Base-by-base conservation (phyloP, 345 rosid species). In the Schrenkiella parvula region DNA sequence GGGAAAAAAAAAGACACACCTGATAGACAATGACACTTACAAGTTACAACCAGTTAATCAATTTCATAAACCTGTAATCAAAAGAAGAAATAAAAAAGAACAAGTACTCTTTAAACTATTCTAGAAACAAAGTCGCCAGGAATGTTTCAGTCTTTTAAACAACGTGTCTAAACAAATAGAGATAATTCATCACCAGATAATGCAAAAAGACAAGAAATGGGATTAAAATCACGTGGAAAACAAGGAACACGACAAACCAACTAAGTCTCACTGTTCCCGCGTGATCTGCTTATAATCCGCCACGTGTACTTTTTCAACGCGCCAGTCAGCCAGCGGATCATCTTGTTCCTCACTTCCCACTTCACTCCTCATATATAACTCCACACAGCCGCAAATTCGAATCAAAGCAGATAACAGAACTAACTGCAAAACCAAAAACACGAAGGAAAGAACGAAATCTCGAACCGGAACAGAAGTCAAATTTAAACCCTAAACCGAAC, bases 201-300 rank as follows among this genome's bases (percentile, higher is more conserved):
- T 3, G 15, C 51, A 19, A 54, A 64, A 64, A 25, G 67, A 72
- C 55, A 63, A 14, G 15, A 43, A 13, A 6, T 2, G 8, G 31
- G 18, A 23, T 2, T 2, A 25, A 54, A 35, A 54, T 47, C 77
- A 73, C 77, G 58, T 73, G 77, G 77, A 73, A 73, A 64, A 73
- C 71, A 73, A 64, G 65, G 26, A 71, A 29, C 69, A 39, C 19
- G 60, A 39, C 29, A 71, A 21, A 17, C 0, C 43, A 63, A 48
- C 41, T 34, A 14, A 43, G 58, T 64, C 42, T 55, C 50, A 64
- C 42, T 13, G 2, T 64, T 26, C 58, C 71, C 71, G 71, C 77
- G 71, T 73, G 0, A 71, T 18, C 61, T 62, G 28, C 42, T 62
- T 53, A 38, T 2, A 52, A 41, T 29, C 15, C 12, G 22, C 65